These are phyloP conservation scores for Penicillium occitanis DNA, from an alignment of 2,329 filamentous ascomycete genomes.

Conservation along the genomic window DNA sequence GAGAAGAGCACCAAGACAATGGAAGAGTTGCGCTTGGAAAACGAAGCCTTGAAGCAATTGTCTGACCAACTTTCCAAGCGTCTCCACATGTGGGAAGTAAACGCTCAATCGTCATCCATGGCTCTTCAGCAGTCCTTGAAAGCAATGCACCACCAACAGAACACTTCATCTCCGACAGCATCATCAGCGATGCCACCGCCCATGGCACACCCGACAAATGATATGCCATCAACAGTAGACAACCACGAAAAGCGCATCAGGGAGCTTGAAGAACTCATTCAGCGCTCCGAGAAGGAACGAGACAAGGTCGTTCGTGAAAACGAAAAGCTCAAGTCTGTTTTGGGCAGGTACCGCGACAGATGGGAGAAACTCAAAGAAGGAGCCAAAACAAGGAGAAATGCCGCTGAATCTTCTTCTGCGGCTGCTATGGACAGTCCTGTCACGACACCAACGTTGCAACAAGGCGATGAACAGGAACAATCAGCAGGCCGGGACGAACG, in stretches of 20 bases:
- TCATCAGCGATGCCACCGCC: slow-evolving; percentile 30
- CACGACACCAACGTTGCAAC: slow-evolving; percentile 12
- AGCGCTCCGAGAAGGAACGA: slow-evolving; percentile 58
- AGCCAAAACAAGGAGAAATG: slow-evolving; percentile 46
- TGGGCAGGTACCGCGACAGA: slow-evolving; percentile 60
- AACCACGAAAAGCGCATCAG: slow-evolving; percentile 53
- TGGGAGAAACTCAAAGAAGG: slow-evolving; percentile 70
- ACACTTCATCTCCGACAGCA: slow-evolving; percentile 31
- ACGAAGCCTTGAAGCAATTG: slow-evolving; percentile 78
- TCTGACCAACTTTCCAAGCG: slow-evolving; percentile 83
- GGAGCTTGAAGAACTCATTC: slow-evolving; percentile 68
- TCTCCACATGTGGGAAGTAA: slow-evolving; percentile 90
- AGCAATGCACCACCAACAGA: slow-evolving; percentile 45
- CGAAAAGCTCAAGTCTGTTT: slow-evolving; percentile 56
- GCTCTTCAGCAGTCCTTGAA: slow-evolving; percentile 79
- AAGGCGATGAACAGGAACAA: not conserved
- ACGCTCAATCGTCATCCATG: slow-evolving; percentile 81
- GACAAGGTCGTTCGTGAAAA: slow-evolving; percentile 63
- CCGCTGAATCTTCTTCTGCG: slow-evolving; percentile 13
- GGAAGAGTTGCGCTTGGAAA: slow-evolving; percentile 88
- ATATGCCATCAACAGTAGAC: slow-evolving; percentile 13
- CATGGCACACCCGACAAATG: slow-evolving; percentile 28
- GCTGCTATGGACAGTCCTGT: slow-evolving; percentile 12
- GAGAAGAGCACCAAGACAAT: slow-evolving; percentile 59
- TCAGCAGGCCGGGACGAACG: not conserved